Evolutionary conservation across 164 flowering plant genomes (phyloP).

Genomic region (Hamamelis virginiana): DNA sequence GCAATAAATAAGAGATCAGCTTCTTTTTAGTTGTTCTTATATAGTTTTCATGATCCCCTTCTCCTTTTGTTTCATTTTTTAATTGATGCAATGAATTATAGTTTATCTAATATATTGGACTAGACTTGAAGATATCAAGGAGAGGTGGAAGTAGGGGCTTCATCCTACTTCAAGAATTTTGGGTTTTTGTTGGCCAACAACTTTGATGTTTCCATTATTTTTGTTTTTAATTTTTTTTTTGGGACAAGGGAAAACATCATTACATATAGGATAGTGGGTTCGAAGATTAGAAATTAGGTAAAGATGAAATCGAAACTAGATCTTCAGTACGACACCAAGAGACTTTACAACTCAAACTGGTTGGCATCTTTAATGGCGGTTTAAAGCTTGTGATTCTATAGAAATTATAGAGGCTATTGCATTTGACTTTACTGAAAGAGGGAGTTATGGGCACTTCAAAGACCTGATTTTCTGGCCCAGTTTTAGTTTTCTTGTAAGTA

Average conservation of each 20-base stretch:
- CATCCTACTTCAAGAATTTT: not conserved
- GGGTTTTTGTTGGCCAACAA: conserved; percentile 2
- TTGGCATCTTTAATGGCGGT: not conserved
- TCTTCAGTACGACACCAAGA: too few relatives aligned
- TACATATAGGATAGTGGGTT: too few relatives aligned
- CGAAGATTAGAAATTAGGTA: too few relatives aligned
- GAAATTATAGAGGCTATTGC: not conserved
- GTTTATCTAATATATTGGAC: conserved; percentile 11
- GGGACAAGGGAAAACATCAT: too few relatives aligned
- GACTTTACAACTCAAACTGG: too few relatives aligned
- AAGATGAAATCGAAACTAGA: too few relatives aligned
- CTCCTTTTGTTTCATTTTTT: not conserved
- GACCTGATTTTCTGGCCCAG: not conserved
- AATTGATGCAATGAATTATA: not conserved
- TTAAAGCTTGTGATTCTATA: not conserved
- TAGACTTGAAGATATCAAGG: conserved; percentile 4
- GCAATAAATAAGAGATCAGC: conserved; percentile 18
- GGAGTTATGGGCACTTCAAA: not conserved
- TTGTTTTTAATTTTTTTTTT: too few relatives aligned
- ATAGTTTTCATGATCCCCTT: too few relatives aligned
- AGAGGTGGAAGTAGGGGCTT: not conserved
- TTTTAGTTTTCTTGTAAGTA: not conserved
- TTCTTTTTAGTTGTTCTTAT: too few relatives aligned
- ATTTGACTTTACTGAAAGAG: not conserved
- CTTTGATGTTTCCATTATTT: not conserved